phyloP scores from a whole-genome alignment of 768 basidiomycete species.

The Agaricus subrufescens region DNA sequence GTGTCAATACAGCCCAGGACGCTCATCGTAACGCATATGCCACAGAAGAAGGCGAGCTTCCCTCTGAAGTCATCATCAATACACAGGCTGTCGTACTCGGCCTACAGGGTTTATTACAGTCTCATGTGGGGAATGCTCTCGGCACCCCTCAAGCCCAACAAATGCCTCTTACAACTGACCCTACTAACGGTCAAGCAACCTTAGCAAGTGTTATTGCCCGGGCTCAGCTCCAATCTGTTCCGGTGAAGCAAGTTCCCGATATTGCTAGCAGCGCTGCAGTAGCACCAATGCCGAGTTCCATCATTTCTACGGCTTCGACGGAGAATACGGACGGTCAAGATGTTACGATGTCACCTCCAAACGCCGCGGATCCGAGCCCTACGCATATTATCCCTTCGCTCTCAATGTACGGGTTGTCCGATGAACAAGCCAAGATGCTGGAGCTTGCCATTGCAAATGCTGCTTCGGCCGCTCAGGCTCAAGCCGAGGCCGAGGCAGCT shows the following conservation, averaged over 20 bases:
- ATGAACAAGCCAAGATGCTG: slow-evolving; percentile 64
- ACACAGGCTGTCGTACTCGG: slow-evolving; percentile 50
- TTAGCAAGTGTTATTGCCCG: slow-evolving; percentile 69
- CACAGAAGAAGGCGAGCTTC: slow-evolving; percentile 62
- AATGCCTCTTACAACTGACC: slow-evolving; percentile 30
- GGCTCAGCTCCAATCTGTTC: slow-evolving; percentile 52
- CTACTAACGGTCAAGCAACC: slow-evolving; percentile 58
- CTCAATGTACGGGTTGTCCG: slow-evolving; percentile 67
- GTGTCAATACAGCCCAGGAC: slow-evolving; percentile 15
- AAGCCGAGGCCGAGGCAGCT: slow-evolving; percentile 75
- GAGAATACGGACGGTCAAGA: slow-evolving; percentile 15
- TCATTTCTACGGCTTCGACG: slow-evolving; percentile 12
- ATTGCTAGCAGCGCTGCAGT: slow-evolving; percentile 9
- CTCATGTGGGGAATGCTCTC: slow-evolving; percentile 51
- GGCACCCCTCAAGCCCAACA: slow-evolving; percentile 33
- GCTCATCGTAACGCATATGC: slow-evolving; percentile 23
- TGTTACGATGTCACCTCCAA: slow-evolving; percentile 3
- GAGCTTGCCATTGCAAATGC: slow-evolving; percentile 74
- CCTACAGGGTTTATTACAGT: slow-evolving; percentile 52
- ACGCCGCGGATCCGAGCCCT: slow-evolving; percentile 10
- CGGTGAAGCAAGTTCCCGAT: slow-evolving; percentile 12
- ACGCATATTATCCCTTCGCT: slow-evolving; percentile 32
- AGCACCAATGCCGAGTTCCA: slow-evolving; percentile 9
- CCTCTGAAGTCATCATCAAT: slow-evolving; percentile 37
- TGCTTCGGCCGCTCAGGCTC: slow-evolving; percentile 69